Conservation (phyloP, 306 rosid species). For the Cyamopsis tetragonoloba region DNA sequence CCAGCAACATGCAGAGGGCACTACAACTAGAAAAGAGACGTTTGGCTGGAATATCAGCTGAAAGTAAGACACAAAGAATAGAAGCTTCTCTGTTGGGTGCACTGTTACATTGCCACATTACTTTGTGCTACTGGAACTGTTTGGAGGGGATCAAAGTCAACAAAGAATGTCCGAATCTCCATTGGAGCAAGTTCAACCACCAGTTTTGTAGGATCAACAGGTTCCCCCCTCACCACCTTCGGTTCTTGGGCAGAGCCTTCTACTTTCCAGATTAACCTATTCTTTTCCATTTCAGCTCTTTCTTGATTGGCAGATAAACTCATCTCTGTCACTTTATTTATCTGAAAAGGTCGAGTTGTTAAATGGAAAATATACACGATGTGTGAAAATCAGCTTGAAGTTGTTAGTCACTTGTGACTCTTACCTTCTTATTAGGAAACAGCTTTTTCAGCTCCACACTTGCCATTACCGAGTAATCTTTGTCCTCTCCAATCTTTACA, state of each 20-base stretch:
- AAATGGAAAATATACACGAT: background rate
- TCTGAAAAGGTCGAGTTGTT: constrained; percentile 41
- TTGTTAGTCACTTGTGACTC: constrained; percentile 13
- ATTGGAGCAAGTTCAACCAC: constrained; percentile 77
- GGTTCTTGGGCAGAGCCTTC: constrained; percentile 51
- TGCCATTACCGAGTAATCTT: constrained; percentile 52
- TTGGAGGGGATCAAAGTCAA: constrained; percentile 32
- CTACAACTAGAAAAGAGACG: background rate
- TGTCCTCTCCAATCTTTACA: constrained; percentile 73
- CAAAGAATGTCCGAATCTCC: constrained; percentile 76
- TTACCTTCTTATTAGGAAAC: constrained; percentile 70
- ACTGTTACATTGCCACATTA: constrained; percentile 22
- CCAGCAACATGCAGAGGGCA: background rate
- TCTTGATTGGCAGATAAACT: constrained; percentile 85
- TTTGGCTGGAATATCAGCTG: background rate
- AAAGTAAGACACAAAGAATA: background rate
- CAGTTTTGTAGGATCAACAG: constrained; percentile 58
- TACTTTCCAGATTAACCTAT: constrained; percentile 57
- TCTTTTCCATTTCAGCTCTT: constrained; percentile 77
- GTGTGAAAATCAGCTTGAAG: background rate
- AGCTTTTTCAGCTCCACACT: constrained; percentile 72
- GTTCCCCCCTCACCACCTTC: constrained; percentile 66
- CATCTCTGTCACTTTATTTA: constrained; percentile 62
- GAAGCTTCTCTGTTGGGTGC: background rate
- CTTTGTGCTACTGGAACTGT: constrained; percentile 21